phyloP scores from a whole-genome alignment of 2,329 filamentous ascomycete species.

The Aciculosporium take region DNA sequence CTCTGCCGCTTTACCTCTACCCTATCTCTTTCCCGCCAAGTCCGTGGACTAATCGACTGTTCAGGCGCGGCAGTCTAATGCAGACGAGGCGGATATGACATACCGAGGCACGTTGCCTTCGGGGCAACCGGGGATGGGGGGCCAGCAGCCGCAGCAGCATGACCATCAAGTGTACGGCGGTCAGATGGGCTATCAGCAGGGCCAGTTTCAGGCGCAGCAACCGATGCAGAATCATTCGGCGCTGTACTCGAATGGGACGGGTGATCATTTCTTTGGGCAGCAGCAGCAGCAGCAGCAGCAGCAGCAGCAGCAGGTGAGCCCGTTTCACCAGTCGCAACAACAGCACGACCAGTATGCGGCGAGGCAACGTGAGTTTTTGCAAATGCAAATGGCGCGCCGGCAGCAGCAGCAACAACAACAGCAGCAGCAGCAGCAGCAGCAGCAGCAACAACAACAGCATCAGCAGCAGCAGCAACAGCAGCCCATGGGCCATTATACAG shows the following conservation, averaged over 20 bases:
- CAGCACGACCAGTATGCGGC: conserved; percentile 11
- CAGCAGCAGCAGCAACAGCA: conserved; percentile 7
- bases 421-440: conserved; percentile 4
- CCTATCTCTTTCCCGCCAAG: not conserved
- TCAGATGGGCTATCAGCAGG: conserved; percentile 12
- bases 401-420: conserved; percentile 15
- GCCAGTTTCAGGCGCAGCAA: conserved; percentile 13
- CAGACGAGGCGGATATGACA: conserved; percentile 19
- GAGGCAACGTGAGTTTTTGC: conserved; percentile 13
- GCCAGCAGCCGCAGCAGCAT: conserved; percentile 11
- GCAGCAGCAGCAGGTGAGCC: conserved; percentile 10
- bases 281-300: conserved; percentile 10
- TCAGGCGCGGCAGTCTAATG: conserved; percentile 6
- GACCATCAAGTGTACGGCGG: conserved; percentile 12
- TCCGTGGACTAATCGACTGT: not conserved
- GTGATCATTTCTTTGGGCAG: conserved; percentile 10
- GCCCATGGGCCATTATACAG: conserved; percentile 1
- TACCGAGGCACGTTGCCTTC: conserved; percentile 19
- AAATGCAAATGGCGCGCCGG: conserved; percentile 9
- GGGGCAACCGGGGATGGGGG: conserved; percentile 15
- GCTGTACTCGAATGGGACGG: conserved; percentile 4
- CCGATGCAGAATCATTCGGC: conserved; percentile 11
- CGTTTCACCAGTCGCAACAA: conserved; percentile 9
- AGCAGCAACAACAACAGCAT: conserved; percentile 10
- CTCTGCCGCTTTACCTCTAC: not conserved